Percentiles rank a stretch among this genome's conserved stretches.
These are phyloP conservation scores for Aurifilum marmelostoma DNA, from an alignment of 2,329 filamentous ascomycete species.

Conservation along the genomic window DNA sequence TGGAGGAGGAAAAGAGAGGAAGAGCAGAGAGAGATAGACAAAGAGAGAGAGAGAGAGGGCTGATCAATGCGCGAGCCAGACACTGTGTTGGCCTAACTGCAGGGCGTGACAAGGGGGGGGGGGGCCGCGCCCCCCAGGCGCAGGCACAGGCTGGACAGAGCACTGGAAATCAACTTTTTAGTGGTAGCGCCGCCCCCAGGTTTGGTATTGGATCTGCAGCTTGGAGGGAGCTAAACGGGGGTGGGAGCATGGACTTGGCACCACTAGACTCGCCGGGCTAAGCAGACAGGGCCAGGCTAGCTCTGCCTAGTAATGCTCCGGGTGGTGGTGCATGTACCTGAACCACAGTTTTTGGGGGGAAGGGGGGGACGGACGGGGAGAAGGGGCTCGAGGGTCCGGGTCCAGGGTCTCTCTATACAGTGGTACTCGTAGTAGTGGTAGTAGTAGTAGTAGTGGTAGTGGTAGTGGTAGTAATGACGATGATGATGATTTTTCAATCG, in stretches of 20 bases:
- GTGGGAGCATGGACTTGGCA: background rate
- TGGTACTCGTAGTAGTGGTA: too few relatives aligned
- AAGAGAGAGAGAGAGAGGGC: background rate
- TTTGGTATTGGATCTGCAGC: conserved; percentile 3
- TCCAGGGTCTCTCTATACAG: background rate
- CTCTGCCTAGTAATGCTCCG: background rate
- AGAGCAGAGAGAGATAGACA: too few relatives aligned
- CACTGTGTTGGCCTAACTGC: too few relatives aligned
- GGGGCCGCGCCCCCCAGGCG: too few relatives aligned
- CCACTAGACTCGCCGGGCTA: background rate
- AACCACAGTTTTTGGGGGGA: too few relatives aligned
- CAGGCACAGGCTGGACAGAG: background rate
- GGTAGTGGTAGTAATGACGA: too few relatives aligned
- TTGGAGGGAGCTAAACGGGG: background rate
- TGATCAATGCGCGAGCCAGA: too few relatives aligned
- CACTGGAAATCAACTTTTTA: background rate
- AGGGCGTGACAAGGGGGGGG: too few relatives aligned
- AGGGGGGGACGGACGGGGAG: too few relatives aligned
- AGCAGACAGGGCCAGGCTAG: background rate
- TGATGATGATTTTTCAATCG: too few relatives aligned
- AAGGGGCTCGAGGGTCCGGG: background rate
- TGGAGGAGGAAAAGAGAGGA: too few relatives aligned
- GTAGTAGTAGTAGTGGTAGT: too few relatives aligned
- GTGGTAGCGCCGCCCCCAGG: background rate
- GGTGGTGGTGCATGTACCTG: background rate